Base-by-base conservation (phyloP, 495 filamentous ascomycete genomes). In the Penicillium verhagenii region DNA sequence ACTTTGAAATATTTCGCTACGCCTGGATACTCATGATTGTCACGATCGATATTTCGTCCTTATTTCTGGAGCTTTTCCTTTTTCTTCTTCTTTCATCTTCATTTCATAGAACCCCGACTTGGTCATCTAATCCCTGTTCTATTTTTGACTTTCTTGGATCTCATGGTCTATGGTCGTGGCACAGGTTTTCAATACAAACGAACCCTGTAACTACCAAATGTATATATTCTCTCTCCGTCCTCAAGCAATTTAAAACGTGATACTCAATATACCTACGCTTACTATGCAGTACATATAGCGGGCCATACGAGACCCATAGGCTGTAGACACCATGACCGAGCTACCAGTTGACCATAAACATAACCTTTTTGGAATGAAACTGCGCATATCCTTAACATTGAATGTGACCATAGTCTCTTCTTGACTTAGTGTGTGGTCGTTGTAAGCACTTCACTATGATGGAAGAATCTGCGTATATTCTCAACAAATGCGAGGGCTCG, bases 11-110 rank as follows among this genome's bases (percentile, higher is more conserved):
- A 23, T 16, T 40, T 52, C 43, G 9, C 24, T 18, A 13, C 43
- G 24, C 8, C 21, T 39, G 25, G 28, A 51, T 25, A 44, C 20
- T 42, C 40, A 62, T 50, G 59, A 62, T 53, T 44, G 28, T 61
- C 39, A 62, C 55, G 59, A 55, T 55, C 47, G 29, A 56, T 45
- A 21, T 45, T 24, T 23, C 28, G 20, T 11, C 23, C 16, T 40
- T 45, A 11, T 40, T 54, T 35, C 33, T 13, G 26, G 44, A 44
- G 46, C 52, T 42, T 14, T 52, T 57, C 28, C 39, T 29, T 25
- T 26, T 25, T 42, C 20, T 25, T 45, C 47, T 44, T 21, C 26
- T 47, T 18, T 3, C 10, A 9, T 14, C 16, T 35, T 35, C 33
- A 35, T 54, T 48, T 50, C 45, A 61, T 61, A 57, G 54, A 57